A percentile compares a stretch with the other conserved stretches of the same genome.
phyloP scores from a whole-genome alignment of 805 yeast species.

The Saccharomycopsis javanensis region DNA sequence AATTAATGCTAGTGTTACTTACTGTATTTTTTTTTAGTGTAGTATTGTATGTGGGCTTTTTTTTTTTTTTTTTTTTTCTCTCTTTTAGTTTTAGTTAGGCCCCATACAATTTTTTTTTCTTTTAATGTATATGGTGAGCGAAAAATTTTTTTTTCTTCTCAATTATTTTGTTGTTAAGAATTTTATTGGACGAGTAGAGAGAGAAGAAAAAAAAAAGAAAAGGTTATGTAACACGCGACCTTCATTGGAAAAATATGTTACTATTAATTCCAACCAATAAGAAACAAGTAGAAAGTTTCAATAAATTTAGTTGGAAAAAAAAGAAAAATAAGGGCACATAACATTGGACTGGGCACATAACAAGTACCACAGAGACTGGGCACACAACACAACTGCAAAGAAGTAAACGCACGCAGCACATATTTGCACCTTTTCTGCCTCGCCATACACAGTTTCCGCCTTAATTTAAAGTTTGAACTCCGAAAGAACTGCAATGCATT shows the following conservation, averaged over 20 bases:
- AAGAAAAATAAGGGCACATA: background rate
- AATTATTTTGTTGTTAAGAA: conserved; percentile 1
- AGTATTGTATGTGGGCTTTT: background rate
- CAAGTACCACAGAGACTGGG: background rate
- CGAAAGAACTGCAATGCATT: no score
- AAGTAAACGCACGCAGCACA: no score
- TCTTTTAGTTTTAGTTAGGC: conserved; percentile 2
- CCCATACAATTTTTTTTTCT: background rate
- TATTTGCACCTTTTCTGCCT: no score
- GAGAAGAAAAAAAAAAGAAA: background rate
- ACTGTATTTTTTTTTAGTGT: no score
- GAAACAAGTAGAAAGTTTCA: background rate
- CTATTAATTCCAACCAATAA: background rate
- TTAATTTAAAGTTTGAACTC: no score
- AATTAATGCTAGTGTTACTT: no score
- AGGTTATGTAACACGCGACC: background rate
- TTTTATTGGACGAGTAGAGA: background rate
- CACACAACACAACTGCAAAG: no score
- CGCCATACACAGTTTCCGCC: no score
- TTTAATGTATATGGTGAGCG: background rate
- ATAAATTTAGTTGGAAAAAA: background rate
- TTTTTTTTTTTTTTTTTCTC: no score
- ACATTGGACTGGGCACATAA: background rate
- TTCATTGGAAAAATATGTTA: background rate
- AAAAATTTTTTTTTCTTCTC: background rate